Evolutionary conservation across 2,329 filamentous ascomycete species (phyloP).

Genomic region (Blastomyces gilchristii): DNA sequence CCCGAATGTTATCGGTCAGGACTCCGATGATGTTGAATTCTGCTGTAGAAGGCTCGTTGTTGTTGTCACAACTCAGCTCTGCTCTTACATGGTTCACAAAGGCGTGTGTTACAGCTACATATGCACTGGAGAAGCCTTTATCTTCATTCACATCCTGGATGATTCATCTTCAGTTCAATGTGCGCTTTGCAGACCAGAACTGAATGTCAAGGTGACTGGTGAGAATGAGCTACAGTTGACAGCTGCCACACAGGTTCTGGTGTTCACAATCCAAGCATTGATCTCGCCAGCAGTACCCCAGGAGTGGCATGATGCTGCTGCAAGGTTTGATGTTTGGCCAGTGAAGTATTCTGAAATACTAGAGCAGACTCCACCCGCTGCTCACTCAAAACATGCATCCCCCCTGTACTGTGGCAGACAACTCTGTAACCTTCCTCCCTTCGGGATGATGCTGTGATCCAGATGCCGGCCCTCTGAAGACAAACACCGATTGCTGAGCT

Average conservation of each 20-base stretch:
- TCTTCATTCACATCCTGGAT: slow-evolving; percentile 23
- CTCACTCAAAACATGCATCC: slow-evolving; percentile 7
- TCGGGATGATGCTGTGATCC: slow-evolving; percentile 7
- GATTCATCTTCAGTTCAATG: slow-evolving; percentile 15
- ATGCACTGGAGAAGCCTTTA: slow-evolving; percentile 25
- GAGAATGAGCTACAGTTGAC: slow-evolving; percentile 29
- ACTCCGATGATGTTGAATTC: slow-evolving; percentile 21
- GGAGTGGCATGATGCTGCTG: slow-evolving; percentile 11
- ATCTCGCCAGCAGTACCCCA: slow-evolving; percentile 1
- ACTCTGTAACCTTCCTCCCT: slow-evolving; percentile 6
- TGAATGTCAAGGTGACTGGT: slow-evolving; percentile 24
- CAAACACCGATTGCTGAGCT: too few relatives aligned
- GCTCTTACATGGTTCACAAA: slow-evolving; percentile 22
- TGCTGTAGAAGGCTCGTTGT: slow-evolving; percentile 20
- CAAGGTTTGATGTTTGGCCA: slow-evolving; percentile 25
- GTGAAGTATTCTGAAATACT: slow-evolving; percentile 20
- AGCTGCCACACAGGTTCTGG: slow-evolving; percentile 32
- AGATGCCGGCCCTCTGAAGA: slow-evolving; percentile 7
- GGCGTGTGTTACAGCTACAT: slow-evolving; percentile 23
- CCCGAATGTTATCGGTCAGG: slow-evolving; percentile 21
- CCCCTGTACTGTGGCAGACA: slow-evolving; percentile 5
- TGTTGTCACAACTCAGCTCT: slow-evolving; percentile 22
- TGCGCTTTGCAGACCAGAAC: slow-evolving; percentile 14
- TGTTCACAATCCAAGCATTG: slow-evolving; percentile 21
- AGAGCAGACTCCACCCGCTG: slow-evolving; percentile 6